phyloP scores from a whole-genome alignment of 2,329 filamentous ascomycete species.

The Coniosporium tulheliwenetii region DNA sequence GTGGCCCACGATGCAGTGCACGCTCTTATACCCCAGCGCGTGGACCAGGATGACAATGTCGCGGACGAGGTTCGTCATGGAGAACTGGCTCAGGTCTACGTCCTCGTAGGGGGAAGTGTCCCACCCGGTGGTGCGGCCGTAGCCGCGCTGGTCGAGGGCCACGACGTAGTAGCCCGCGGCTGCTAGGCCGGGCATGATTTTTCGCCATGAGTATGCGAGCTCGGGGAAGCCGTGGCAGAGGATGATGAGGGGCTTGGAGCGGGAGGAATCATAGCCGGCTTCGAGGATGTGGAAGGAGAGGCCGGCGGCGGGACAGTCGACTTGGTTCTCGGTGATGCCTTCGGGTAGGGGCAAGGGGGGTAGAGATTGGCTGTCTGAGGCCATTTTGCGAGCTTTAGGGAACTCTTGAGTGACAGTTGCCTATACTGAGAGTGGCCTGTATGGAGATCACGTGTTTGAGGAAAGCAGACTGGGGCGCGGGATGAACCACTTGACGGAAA shows the following conservation, averaged over 20 bases:
- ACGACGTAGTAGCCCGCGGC: slow-evolving; percentile 47
- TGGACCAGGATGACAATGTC: slow-evolving; percentile 47
- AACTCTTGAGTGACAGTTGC: too few relatives aligned
- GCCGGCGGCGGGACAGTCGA: slow-evolving; percentile 38
- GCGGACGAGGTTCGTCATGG: slow-evolving; percentile 41
- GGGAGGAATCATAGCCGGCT: slow-evolving; percentile 27
- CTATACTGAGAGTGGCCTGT: too few relatives aligned
- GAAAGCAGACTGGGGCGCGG: too few relatives aligned
- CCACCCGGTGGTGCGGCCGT: slow-evolving; percentile 50
- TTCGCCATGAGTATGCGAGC: slow-evolving; percentile 54
- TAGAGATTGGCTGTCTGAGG: slow-evolving; percentile 6
- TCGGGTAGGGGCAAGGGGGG: slow-evolving; percentile 37
- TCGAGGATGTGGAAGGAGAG: slow-evolving; percentile 47
- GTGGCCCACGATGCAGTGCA: slow-evolving; percentile 47
- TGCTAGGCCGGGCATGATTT: slow-evolving; percentile 43
- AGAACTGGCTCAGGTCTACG: slow-evolving; percentile 41
- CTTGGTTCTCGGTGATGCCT: slow-evolving; percentile 38
- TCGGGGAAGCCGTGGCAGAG: slow-evolving; percentile 54
- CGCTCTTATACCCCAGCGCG: slow-evolving; percentile 42
- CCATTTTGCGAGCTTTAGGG: too few relatives aligned
- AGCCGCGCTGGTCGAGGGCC: slow-evolving; percentile 52
- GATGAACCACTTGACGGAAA: too few relatives aligned
- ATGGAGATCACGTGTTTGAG: too few relatives aligned
- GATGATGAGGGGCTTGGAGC: slow-evolving; percentile 38
- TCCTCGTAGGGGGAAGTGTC: slow-evolving; percentile 33